Conservation (phyloP, 2,329 filamentous ascomycete species). For the Coleophoma crateriformis region DNA sequence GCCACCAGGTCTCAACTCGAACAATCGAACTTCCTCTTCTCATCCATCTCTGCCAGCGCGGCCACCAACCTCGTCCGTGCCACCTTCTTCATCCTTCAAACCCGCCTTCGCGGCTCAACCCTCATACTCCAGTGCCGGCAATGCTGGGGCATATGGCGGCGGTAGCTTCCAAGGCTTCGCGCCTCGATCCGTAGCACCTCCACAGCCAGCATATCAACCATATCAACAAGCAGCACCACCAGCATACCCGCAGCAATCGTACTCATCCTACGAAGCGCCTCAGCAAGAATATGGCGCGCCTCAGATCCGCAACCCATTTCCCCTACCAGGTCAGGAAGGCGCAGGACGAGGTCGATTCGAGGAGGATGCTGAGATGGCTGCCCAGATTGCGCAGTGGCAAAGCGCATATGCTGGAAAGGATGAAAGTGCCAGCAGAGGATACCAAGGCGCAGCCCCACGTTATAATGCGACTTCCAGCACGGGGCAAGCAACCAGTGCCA, state of each 20-base stretch:
- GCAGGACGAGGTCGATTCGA: conserved; percentile 32
- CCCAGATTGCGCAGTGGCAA: conserved; percentile 92
- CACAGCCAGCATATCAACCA: conserved; percentile 24
- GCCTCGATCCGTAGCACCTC: conserved; percentile 49
- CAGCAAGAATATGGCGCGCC: conserved; percentile 43
- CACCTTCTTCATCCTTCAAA: conserved; percentile 14
- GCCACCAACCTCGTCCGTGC: conserved; percentile 53
- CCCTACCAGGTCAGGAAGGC: conserved; percentile 47
- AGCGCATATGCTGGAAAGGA: conserved; percentile 71
- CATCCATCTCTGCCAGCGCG: conserved; percentile 71
- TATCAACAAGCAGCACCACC: conserved; percentile 16
- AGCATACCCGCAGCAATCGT: conserved; percentile 22
- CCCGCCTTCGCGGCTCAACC: conserved; percentile 14
- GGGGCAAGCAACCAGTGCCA: conserved; percentile 37
- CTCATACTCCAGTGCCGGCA: conserved; percentile 12
- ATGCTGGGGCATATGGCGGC: conserved; percentile 1
- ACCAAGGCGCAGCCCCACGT: conserved; percentile 25
- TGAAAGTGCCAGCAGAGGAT: conserved; percentile 23
- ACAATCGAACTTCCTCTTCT: conserved; percentile 27
- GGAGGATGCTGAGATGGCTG: conserved; percentile 76
- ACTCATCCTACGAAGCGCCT: conserved; percentile 14
- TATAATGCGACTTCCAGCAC: conserved; percentile 33
- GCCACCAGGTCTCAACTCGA: conserved; percentile 65
- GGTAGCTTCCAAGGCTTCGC: conserved; percentile 50
- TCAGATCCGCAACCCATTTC: conserved; percentile 78